Evolutionary conservation across 345 rosid genomes (phyloP), one percentile per base, ranked within the genome.

Genomic region (Syzygium jambos): DNA sequence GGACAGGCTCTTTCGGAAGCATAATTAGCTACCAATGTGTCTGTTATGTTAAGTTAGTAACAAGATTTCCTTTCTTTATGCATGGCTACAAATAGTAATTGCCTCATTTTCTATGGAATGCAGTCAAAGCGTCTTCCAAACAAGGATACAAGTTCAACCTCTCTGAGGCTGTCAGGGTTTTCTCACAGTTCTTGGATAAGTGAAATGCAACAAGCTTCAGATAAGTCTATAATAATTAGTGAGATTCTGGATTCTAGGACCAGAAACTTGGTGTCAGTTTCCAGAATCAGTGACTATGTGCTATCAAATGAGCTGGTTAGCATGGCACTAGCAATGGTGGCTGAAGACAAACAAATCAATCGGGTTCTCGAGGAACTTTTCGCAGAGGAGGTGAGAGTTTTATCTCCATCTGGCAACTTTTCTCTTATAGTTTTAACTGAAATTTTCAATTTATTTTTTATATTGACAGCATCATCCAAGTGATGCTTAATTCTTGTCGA

Each of bases 271-370:
- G 98, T 96, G 51, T 95, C 98, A 16, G 98, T 97, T 34, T 97
- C 98, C 56, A 94, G 96, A 92, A 97, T 97, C 92, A 96, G 99
- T 82, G 98, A 96, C 89, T 97, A 96, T 88, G 97, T 97, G 68
- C 93, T 97, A 59, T 97, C 98, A 27, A 95, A 97, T 89, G 98
- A 95, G 90, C 90, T 97, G 84, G 98, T 96, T 83, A 96, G 99
- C 89, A 97, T 97, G 98, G 99, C 98, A 78, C 92, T 97, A 30
- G 99, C 98, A 15, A 96, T 95, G 98, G 99, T 97, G 21, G 98
- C 98, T 30, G 98, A 96, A 87, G 98, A 97, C 94, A 95, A 95
- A 90, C 98, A 97, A 92, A 97, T 97, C 85, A 96, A 97, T 90
- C 98, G 97, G 59, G 99, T 96, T 84, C 95, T 96, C 1, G 96